Evolutionary conservation across 805 yeast genomes (phyloP), one percentile per base, ranked within the genome.

Genomic region (Brettanomyces anomalus): DNA sequence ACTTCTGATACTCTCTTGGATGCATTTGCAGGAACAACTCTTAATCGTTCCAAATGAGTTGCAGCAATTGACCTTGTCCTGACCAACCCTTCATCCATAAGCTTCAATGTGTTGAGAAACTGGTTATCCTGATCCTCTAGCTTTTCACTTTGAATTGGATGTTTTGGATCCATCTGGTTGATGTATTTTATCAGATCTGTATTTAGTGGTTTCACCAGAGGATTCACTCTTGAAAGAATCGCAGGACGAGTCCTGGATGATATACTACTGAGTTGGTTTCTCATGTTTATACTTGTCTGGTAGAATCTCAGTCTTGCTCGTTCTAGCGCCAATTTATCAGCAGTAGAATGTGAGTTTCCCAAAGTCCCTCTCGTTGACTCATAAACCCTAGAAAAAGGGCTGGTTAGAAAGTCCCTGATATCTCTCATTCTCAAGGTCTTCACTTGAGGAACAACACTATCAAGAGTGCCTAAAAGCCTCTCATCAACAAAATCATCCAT

Each of bases 171-270:
- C 21, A 44, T 40, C 14, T 24, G 37, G 33, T 64, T 58, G 24
- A 76, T 67, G 19, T 67, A 51, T 2, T 65, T 57, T 47, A 72
- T 79, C 41, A 83, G 58, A 30, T 68, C 62, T 31, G 68, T 61
- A 62, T 83, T 86, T 37, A 81, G 37, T 24, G 93, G 89, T 32
- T 66, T 68, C 38, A 83, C 64, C 11, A 80, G 31, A 4, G 85
- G 81, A 58, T 81, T 87, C 18, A 80, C 53, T 19, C 74, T 70
- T n/a, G 81, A 68, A 49, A 86, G 69, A 33, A 83, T 49, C 40
- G 79, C 56, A 34, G 85, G 82, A 53, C 76, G 77, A 19, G 86
- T 86, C 26, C 76, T 39, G 5, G 42, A 14, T 8, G 41, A 11
- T 3, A 48, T 16, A 24, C 40, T 36, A 17, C 34, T 18, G 16